Conservation (phyloP, 257 asterid genomes). For the Plantago ovata region DNA sequence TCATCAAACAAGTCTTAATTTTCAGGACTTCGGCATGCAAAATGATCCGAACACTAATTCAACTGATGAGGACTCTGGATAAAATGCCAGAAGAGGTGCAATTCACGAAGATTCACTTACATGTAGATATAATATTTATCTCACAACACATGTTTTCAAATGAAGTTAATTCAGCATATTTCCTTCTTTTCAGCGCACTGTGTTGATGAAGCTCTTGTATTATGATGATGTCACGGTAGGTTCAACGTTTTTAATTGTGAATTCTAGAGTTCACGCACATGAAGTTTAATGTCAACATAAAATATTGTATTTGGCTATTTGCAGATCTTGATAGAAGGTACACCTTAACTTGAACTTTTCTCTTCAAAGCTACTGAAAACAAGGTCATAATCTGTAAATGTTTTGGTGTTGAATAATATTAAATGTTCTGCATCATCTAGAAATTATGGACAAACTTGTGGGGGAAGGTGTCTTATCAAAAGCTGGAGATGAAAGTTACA, state of each 20-base stretch:
- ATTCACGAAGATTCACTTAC: slow-evolving; percentile 17
- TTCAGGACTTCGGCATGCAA: slow-evolving; percentile 95
- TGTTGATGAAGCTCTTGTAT: slow-evolving; percentile 89
- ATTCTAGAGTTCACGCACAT: neutral
- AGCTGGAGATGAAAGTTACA: slow-evolving; percentile 50
- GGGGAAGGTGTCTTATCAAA: slow-evolving; percentile 52
- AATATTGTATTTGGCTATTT: slow-evolving; percentile 24
- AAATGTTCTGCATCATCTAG: slow-evolving; percentile 37
- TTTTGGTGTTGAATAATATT: slow-evolving; percentile 19
- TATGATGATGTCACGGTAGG: slow-evolving; percentile 79
- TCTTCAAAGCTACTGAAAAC: slow-evolving; percentile 22
- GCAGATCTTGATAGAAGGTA: slow-evolving; percentile 91
- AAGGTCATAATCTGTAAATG: slow-evolving; percentile 12
- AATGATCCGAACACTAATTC: slow-evolving; percentile 83
- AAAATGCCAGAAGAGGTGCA: slow-evolving; percentile 93
- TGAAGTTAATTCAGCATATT: slow-evolving; percentile 17
- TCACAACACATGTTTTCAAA: slow-evolving; percentile 11
- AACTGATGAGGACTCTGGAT: slow-evolving; percentile 90
- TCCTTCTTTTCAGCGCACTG: slow-evolving; percentile 67
- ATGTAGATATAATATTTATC: slow-evolving; percentile 15
- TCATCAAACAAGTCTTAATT: slow-evolving; percentile 18
- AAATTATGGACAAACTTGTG: slow-evolving; percentile 69
- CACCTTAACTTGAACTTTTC: slow-evolving; percentile 18
- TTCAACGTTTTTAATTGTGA: slow-evolving; percentile 23
- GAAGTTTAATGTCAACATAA: neutral